phyloP scores from a whole-genome alignment of 2,329 filamentous ascomycete genomes.

The Stachybotrys chlorohalonatus region DNA sequence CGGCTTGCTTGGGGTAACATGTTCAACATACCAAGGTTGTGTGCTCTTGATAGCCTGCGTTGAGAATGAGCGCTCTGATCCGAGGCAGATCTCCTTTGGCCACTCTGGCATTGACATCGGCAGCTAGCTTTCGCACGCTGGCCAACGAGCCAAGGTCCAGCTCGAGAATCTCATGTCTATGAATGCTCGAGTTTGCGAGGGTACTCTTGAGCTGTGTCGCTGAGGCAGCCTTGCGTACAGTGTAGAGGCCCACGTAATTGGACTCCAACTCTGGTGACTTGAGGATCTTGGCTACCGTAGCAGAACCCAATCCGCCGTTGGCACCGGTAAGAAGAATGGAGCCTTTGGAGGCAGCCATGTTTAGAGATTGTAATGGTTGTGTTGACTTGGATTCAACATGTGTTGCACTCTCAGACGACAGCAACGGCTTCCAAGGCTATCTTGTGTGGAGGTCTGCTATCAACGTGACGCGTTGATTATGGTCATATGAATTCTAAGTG shows the following conservation, averaged over 20 bases:
- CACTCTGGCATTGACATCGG: constrained; percentile 18
- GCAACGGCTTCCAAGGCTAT: too few relatives aligned
- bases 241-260: constrained; percentile 24
- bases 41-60: constrained; percentile 19
- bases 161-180: constrained; percentile 21
- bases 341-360: constrained; percentile 7
- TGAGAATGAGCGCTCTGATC: constrained; percentile 29
- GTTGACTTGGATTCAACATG: too few relatives aligned
- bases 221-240: constrained; percentile 21
- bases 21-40: neutral
- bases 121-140: constrained; percentile 16
- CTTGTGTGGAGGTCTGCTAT: too few relatives aligned
- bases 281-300: constrained; percentile 20
- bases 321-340: constrained; percentile 27
- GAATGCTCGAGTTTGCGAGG: constrained; percentile 11
- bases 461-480: too few relatives aligned
- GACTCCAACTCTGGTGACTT: constrained; percentile 13
- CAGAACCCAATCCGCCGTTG: constrained; percentile 28
- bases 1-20: too few relatives aligned
- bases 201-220: constrained; percentile 17
- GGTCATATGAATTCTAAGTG: too few relatives aligned
- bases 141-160: constrained; percentile 21
- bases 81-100: constrained; percentile 23
- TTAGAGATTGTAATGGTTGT: neutral
- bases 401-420: too few relatives aligned